Base-by-base conservation (phyloP, 169 alveolate genomes). In the Plasmodium gallinaceum region DNA sequence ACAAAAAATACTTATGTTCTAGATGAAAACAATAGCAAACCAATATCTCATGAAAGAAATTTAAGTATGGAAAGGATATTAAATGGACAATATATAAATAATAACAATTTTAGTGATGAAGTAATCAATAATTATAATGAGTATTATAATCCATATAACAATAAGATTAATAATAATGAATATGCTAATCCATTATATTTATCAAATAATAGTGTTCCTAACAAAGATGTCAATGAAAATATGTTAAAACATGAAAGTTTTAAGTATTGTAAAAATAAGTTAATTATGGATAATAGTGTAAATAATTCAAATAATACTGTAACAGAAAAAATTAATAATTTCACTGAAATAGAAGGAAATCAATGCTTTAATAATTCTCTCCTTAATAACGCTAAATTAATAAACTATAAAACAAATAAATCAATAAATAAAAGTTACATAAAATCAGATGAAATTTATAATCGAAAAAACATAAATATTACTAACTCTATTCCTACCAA, bases 301-400 rank as follows among this genome's bases (percentile, higher is more conserved):
- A 12, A 60, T 48, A 51, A 22, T 64, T 60, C 58, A 42, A 14
- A 60, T 42, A 74, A 58, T 8, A 51, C 18, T 18, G 9, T 16
- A 10, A 48, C 37, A 46, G 65, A 74, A 61, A 58, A 37, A 42
- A 48, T 26, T 12, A 51, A 8, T 60, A 65, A 57, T 43, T 58
- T 20, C 57, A 46, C 18, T 22, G 74, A 65, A 7, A 26, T 64
- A 37, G 45, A 20, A 74, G 48, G 43, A 20, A 51, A 26, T 48
- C 73, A 74, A 24, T 74, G 46, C 39, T 43, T 37, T n/a, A 58
- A 74, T 60, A 60, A 71, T 68, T 24, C 83, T 66, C 16, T 18
- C 16, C 18, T 71, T 16, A 71, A 60, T 18, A 74, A 57, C 14
- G 42, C 88, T 16, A 74, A 74, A 43, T 26, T 58, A 14, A 48